These are phyloP conservation scores for Cladosporium oxysporum DNA, from an alignment of 2,329 filamentous ascomycete genomes.

Conservation along the genomic window DNA sequence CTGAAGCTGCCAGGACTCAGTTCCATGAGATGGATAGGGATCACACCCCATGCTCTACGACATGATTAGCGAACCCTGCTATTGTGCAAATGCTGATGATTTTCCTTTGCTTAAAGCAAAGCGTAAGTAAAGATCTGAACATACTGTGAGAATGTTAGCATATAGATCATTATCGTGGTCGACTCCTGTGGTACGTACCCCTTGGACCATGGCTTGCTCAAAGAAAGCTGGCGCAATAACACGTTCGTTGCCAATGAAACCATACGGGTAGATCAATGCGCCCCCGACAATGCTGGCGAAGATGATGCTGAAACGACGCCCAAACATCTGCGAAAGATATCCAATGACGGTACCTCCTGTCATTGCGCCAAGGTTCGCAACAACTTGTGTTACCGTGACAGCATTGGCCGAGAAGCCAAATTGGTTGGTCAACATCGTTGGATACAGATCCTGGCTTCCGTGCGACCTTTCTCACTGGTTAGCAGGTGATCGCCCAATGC, in stretches of 20 bases:
- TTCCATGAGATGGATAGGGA: constrained; percentile 73
- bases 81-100: no score
- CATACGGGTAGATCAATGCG: constrained; percentile 81
- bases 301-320: constrained; percentile 51
- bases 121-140: background rate
- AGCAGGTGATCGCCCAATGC: constrained; percentile 14
- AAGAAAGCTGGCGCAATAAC: constrained; percentile 83
- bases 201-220: constrained; percentile 57
- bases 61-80: background rate
- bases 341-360: constrained; percentile 49
- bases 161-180: constrained; percentile 37
- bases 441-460: constrained; percentile 68
- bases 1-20: constrained; percentile 71
- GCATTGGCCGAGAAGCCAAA: constrained; percentile 54
- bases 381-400: constrained; percentile 52
- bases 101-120: no score
- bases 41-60: constrained; percentile 38
- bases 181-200: constrained; percentile 20
- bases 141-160: background rate
- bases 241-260: constrained; percentile 61
- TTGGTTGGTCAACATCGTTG: constrained; percentile 61
- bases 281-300: constrained; percentile 63
- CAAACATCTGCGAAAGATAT: constrained; percentile 49
- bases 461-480: constrained; percentile 52
- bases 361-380: constrained; percentile 54